A percentile compares a stretch with the other conserved stretches of the same genome.
Conservation (phyloP, 129 eudicot genomes). For the sunflower (Helianthus annuus) region HanXRQr2.0-SUNRISE NC_035433.2:53095005-53095504, state of each 20-base stretch:
- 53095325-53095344: slow-evolving; percentile 84
- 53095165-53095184: slow-evolving; percentile 82
- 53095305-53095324: slow-evolving; percentile 78
- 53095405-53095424: slow-evolving; percentile 62
- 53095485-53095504: slow-evolving; percentile 84
- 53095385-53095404: slow-evolving; percentile 70
- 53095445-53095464: slow-evolving; percentile 61
- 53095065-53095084: slow-evolving; percentile 78
- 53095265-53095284: slow-evolving; percentile 74
- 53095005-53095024: slow-evolving; percentile 79
- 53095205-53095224: slow-evolving; percentile 70
- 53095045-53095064: slow-evolving; percentile 63
- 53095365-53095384: slow-evolving; percentile 88
- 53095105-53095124: slow-evolving; percentile 84
- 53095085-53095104: slow-evolving; percentile 74
- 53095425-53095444: slow-evolving; percentile 55
- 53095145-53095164: slow-evolving; percentile 76
- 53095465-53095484: slow-evolving; percentile 70
- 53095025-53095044: slow-evolving; percentile 74
- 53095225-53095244: slow-evolving; percentile 68
- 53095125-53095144: slow-evolving; percentile 76
- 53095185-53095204: slow-evolving; percentile 66
- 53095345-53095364: slow-evolving; percentile 65
- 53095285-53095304: slow-evolving; percentile 88
- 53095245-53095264: slow-evolving; percentile 88